A percentile compares a stretch with the other conserved stretches of the same genome.
These are phyloP conservation scores for Trypanosoma scelopori DNA, from an alignment of 208 protist species.

Conservation along the genomic window DNA sequence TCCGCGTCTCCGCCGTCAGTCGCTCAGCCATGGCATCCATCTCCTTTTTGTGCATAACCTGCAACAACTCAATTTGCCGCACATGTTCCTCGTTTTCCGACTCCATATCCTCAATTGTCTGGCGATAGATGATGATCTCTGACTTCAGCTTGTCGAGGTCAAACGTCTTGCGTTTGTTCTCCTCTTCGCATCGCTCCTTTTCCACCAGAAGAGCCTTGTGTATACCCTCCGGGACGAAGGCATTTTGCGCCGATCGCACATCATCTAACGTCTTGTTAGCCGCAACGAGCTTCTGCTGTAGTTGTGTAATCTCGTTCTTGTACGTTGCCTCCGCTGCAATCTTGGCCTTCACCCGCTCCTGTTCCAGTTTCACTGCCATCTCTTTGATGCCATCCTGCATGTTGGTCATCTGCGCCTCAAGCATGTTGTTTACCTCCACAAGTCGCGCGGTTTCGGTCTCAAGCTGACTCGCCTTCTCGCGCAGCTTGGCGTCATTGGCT, in stretches of 20 bases:
- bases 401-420: slow-evolving; percentile 79
- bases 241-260: slow-evolving; percentile 33
- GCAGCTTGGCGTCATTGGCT: slow-evolving; percentile 62
- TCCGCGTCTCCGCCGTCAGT: slow-evolving; percentile 51
- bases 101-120: slow-evolving; percentile 82
- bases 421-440: slow-evolving; percentile 54
- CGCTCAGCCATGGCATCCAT: slow-evolving; percentile 44
- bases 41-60: slow-evolving; percentile 57
- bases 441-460: slow-evolving; percentile 66
- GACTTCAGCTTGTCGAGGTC: slow-evolving; percentile 85
- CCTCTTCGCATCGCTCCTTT: slow-evolving; percentile 47
- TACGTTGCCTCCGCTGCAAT: slow-evolving; percentile 41
- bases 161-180: slow-evolving; percentile 41
- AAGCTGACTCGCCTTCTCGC: slow-evolving; percentile 46
- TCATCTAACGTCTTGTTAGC: slow-evolving; percentile 37
- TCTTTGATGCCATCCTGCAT: slow-evolving; percentile 87
- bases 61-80: slow-evolving; percentile 75
- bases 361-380: slow-evolving; percentile 80
- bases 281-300: slow-evolving; percentile 45
- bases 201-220: slow-evolving; percentile 57
- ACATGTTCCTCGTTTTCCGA: slow-evolving; percentile 83
- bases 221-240: slow-evolving; percentile 68
- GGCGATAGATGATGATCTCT: slow-evolving; percentile 84
- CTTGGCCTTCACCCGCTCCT: slow-evolving; percentile 44
- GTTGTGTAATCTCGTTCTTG: slow-evolving; percentile 47